These are phyloP conservation scores for Psilocybe cyanescens DNA, from an alignment of 768 basidiomycete genomes.

Conservation along the genomic window DNA sequence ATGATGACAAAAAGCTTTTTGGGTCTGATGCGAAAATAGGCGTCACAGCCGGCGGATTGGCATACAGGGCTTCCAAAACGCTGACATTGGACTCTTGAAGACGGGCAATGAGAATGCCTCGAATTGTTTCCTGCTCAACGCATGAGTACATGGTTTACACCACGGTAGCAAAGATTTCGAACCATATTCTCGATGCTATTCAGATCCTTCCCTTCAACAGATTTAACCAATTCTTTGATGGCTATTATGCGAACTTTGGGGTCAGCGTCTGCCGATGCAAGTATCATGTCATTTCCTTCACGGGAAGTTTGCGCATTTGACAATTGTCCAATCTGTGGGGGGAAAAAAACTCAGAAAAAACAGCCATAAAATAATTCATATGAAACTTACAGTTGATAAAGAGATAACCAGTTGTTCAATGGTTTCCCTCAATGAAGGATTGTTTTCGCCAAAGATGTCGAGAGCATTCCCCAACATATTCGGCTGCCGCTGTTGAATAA, in stretches of 20 bases:
- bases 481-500: constrained; percentile 70
- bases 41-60: constrained; percentile 46
- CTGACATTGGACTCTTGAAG: constrained; percentile 63
- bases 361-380: not conserved
- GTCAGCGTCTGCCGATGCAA: constrained; percentile 68
- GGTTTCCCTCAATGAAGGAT: constrained; percentile 40
- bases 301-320: constrained; percentile 16
- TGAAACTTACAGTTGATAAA: constrained; percentile 53
- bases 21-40: constrained; percentile 46
- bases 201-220: constrained; percentile 33
- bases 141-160: constrained; percentile 2
- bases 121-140: constrained; percentile 51
- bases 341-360: not conserved
- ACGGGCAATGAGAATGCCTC: constrained; percentile 68
- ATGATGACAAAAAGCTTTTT: constrained; percentile 47
- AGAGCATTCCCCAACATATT: constrained; percentile 46
- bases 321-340: constrained; percentile 13
- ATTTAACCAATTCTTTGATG: constrained; percentile 55
- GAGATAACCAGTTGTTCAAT: constrained; percentile 62
- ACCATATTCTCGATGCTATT: constrained; percentile 48
- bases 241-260: constrained; percentile 60
- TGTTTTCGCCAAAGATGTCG: constrained; percentile 37
- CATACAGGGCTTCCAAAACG: constrained; percentile 75
- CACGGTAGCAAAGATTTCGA: constrained; percentile 14
- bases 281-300: constrained; percentile 41